Base-by-base conservation (phyloP, 192 early-diverging fungal genomes). In the Obelidium mucronatum region DNA sequence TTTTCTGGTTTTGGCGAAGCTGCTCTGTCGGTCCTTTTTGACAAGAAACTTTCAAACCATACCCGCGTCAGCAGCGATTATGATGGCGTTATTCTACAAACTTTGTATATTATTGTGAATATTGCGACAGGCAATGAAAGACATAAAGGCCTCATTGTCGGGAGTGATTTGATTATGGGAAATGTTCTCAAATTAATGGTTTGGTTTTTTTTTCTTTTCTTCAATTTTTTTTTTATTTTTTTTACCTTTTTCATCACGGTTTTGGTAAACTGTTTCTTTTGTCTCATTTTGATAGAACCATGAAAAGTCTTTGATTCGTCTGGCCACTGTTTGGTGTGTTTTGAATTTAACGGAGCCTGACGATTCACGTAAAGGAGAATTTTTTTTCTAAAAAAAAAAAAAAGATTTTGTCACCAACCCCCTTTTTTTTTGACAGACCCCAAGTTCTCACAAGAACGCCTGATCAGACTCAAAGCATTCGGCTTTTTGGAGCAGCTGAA, bases 331-430 rank as follows among this genome's bases (percentile, higher is more conserved):
- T 24, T 95, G 91, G 92, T 87, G 85, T 73, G 79, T 93, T 33
- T 92, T 93, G 52, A 95, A 94, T 77, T 75, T 92, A 54, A 91
- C 91, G 13, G 93, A 91, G 85, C 76, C 78, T 2, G 90, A 93
- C 24, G 88, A 91, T 48, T 28, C 67, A 54, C 74, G 79, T 60
- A 36, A 51, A 30, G 51, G 22, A 24, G 39, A 3, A 44, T 81
- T 35, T 72, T n/a, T 22, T 55, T 42, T 28, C 53, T 36, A 59
- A 60, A 17, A 17, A 28, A 60, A n/a, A n/a, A n/a, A n/a, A n/a
- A n/a, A n/a, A n/a, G n/a, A n/a, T n/a, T n/a, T n/a, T n/a, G n/a
- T n/a, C n/a, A n/a, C n/a, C n/a, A n/a, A n/a, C n/a, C n/a, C n/a
- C n/a, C n/a, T n/a, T n/a, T n/a, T n/a, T n/a, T n/a, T n/a, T n/a